phyloP scores from a whole-genome alignment of 805 yeast species.

The Ogataea salicorniae region DNA sequence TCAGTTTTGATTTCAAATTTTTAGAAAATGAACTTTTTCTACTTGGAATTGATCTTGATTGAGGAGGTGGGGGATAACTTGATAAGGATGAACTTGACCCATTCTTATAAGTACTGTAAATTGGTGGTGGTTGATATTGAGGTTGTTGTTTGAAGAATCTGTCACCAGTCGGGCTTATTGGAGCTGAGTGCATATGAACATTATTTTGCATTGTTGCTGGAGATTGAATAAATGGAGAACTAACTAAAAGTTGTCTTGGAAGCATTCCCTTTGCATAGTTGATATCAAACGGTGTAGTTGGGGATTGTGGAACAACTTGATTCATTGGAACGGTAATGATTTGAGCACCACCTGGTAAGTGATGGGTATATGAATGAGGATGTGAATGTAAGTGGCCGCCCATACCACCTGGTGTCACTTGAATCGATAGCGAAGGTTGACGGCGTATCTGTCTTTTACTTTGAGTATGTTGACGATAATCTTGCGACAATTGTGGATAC shows the following conservation, averaged over 20 bases:
- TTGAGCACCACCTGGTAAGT: conserved; percentile 14
- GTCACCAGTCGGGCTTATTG: conserved; percentile 5
- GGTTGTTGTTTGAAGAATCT: background rate
- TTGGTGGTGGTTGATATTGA: background rate
- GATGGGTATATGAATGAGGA: conserved; percentile 6
- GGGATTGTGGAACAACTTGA: conserved; percentile 22
- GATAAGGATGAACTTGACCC: background rate
- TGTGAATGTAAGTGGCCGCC: no score
- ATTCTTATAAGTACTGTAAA: background rate
- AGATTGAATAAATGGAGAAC: conserved; percentile 54
- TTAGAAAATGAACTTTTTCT: conserved; percentile 14
- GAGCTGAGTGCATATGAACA: conserved; percentile 5
- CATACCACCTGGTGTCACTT: background rate
- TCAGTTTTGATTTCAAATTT: conserved; percentile 15
- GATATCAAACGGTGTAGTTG: conserved; percentile 55
- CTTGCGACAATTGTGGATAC: conserved; percentile 3
- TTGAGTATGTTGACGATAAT: background rate
- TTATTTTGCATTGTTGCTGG: conserved; percentile 21
- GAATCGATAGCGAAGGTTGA: background rate
- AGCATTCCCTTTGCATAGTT: conserved; percentile 56
- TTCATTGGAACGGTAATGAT: conserved; percentile 12
- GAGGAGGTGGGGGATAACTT: background rate
- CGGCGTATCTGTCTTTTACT: background rate
- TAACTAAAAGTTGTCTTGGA: conserved; percentile 55
- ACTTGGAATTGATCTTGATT: background rate